Evolutionary conservation across 2,329 filamentous ascomycete genomes (phyloP).

Genomic region (Xylariaceae sp.): DNA sequence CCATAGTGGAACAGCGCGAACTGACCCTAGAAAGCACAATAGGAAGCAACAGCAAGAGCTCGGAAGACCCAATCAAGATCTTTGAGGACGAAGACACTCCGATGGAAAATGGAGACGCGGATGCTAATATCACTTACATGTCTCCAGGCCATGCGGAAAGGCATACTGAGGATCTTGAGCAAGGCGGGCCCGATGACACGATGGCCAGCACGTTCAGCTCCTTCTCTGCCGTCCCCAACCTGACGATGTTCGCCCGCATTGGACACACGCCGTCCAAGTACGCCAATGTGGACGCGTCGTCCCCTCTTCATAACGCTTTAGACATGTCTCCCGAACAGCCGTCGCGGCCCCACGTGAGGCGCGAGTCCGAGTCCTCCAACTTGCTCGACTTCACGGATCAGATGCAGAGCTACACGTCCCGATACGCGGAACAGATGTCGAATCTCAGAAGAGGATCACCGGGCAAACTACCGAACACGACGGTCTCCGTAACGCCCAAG

Average conservation of each 20-base stretch:
- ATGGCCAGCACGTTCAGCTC: constrained; percentile 79
- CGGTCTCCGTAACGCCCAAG: constrained; percentile 41
- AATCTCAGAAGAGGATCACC: constrained; percentile 43
- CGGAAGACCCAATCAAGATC: constrained; percentile 56
- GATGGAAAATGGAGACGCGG: constrained; percentile 30
- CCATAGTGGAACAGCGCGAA: constrained; percentile 26
- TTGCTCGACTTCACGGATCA: constrained; percentile 88
- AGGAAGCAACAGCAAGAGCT: constrained; percentile 44
- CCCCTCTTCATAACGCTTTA: constrained; percentile 36
- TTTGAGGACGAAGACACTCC: constrained; percentile 48
- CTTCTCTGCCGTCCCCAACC: constrained; percentile 83
- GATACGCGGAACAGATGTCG: constrained; percentile 35
- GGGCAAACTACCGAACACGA: constrained; percentile 30
- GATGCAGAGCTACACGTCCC: constrained; percentile 32
- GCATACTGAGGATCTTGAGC: constrained; percentile 28
- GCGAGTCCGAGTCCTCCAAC: constrained; percentile 58
- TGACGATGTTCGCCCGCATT: constrained; percentile 75
- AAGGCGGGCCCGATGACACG: constrained; percentile 61
- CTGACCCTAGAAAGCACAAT: constrained; percentile 49
- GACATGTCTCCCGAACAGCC: constrained; percentile 35
- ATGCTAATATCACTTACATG: constrained; percentile 30
- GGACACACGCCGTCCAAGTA: constrained; percentile 59
- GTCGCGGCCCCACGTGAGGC: constrained; percentile 33
- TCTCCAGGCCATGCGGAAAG: constrained; percentile 29
- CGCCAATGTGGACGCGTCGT: constrained; percentile 35